A percentile compares a stretch with the other conserved stretches of the same genome.
Conservation (phyloP, 805 yeast species). For the Saccharomyces cerevisiae region DNA sequence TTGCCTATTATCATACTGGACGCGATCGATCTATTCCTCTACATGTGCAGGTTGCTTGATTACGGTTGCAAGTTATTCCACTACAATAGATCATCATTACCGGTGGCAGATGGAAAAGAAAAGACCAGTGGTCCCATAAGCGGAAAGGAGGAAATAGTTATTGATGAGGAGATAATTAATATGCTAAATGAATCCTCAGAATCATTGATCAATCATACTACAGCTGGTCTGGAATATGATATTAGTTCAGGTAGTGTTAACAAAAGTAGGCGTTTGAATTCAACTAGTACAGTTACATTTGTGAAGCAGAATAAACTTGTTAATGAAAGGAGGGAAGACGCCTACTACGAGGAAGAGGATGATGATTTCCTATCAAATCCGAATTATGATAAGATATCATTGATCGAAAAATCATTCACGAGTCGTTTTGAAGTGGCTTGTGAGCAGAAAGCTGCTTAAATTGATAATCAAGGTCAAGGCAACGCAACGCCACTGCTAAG, state of each 20-base stretch:
- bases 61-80: neutral
- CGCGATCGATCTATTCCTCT: neutral
- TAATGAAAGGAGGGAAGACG: constrained; percentile 5
- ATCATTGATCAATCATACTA: constrained; percentile 9
- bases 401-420: neutral
- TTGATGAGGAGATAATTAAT: constrained; percentile 5
- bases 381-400: neutral
- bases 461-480: neutral
- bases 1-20: neutral
- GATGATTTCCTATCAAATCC: constrained; percentile 38
- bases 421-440: neutral
- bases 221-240: constrained; percentile 12
- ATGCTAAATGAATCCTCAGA: constrained; percentile 5
- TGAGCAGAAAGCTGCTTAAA: neutral
- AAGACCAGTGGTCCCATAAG: constrained; percentile 52
- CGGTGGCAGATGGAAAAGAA: constrained; percentile 25
- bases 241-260: constrained; percentile 20
- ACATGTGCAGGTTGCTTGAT: neutral
- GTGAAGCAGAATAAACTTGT: neutral
- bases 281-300: constrained; percentile 4
- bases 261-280: constrained; percentile 14
- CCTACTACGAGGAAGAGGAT: constrained; percentile 30
- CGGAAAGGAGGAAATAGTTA: constrained; percentile 34
- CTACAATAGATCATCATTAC: constrained; percentile 19
- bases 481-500: neutral